Conservation (phyloP, 1,284 basidiomycete species). For the Moniliella sp. region DNA sequence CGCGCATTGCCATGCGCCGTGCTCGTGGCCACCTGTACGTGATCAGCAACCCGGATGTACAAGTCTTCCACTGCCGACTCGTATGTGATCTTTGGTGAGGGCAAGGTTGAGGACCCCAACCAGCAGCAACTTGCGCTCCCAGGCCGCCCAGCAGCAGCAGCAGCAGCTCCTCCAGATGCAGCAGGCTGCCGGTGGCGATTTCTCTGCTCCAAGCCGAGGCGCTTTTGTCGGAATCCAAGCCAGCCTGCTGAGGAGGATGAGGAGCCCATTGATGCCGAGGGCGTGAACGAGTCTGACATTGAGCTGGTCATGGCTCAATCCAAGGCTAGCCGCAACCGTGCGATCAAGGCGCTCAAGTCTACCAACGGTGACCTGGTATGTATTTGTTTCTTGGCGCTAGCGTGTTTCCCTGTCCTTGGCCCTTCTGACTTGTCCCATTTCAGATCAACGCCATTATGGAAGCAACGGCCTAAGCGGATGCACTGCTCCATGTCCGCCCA, state of each 20-base stretch:
- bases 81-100: conserved; percentile 97
- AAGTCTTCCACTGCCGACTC: conserved; percentile 89
- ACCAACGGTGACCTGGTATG: conserved; percentile 21
- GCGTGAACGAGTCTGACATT: conserved; percentile 65
- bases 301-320: conserved; percentile 73
- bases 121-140: conserved; percentile 45
- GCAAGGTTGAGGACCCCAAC: conserved; percentile 82
- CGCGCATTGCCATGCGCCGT: conserved; percentile 75
- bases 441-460: too few species aligned
- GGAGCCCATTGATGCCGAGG: conserved; percentile 35
- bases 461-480: too few species aligned
- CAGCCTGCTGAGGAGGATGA: too few species aligned
- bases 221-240: conserved; percentile 43
- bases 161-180: conserved; percentile 39
- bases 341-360: conserved; percentile 32
- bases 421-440: too few species aligned
- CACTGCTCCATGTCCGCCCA: too few species aligned
- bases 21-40: conserved; percentile 88
- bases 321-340: conserved; percentile 26
- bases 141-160: conserved; percentile 65
- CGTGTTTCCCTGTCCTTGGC: too few species aligned
- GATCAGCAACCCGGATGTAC: conserved; percentile 81
- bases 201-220: conserved; percentile 43
- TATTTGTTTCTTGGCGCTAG: too few species aligned
- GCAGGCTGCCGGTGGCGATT: conserved; percentile 24